Evolutionary conservation across 306 rosid species (phyloP), one percentile per base, ranked within the genome.

Genomic region (Dalbergia oliveri): DNA sequence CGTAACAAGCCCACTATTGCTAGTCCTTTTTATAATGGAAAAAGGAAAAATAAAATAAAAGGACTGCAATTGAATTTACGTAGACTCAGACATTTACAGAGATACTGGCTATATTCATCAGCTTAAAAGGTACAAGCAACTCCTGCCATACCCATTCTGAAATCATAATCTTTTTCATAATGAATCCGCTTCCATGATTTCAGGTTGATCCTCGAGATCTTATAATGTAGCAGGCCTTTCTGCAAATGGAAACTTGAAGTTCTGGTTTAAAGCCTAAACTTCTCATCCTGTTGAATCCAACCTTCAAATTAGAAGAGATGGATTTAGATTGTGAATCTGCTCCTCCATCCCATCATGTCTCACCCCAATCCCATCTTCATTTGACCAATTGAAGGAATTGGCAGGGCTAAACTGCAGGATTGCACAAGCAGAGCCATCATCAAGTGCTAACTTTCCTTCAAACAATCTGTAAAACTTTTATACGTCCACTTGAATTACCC

Each of bases 401-500:
- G 84, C 81, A 51, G 61, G 53, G 49, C 11, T 47, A 72, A 84
- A 78, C 49, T 56, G 41, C 26, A 45, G 80, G 75, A 62, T 35
- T 44, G 62, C 58, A 39, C 64, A 58, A 77, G 69, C 51, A 78
- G 65, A 82, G 72, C 45, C 69, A 31, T 14, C 60, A 19, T 34
- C 75, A 69, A 49, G 81, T 80, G 75, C 73, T 59, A 59, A 54
- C 56, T 73, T 78, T 73, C 26, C 35, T 68, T 54, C 78, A 96
- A 81, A 93, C 89, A 88, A 91, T 80, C 88, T 93, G 92, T 43
- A 96, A 79, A 69, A 90, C 97, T 87, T 93, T 93, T 47, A 96
- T 87, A 78, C 97, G 87, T 69, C 99, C 99, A 47, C 87, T 90
- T 82, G 98, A 96, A 86, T 90, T 96, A 84, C 97, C 94, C 50